Evolutionary conservation across 139 green algal genomes (phyloP).

Genomic region (Pleodorina starrii): DNA sequence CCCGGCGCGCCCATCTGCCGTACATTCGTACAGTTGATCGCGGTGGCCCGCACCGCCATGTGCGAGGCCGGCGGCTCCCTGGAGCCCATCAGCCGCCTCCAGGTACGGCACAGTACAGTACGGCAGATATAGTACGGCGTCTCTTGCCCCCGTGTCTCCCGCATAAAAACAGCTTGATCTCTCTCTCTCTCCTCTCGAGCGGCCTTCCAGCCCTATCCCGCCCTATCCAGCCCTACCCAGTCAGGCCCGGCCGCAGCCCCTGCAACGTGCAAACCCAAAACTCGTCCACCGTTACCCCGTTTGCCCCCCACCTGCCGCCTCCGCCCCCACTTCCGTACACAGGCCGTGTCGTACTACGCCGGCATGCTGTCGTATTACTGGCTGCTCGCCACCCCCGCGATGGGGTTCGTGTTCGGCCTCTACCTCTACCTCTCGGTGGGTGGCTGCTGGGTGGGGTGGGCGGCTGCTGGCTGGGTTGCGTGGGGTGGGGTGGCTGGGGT

Average conservation of each 20-base stretch:
- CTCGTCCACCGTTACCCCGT: too few relatives aligned
- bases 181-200: too few relatives aligned
- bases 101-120: slow-evolving; percentile 53
- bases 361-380: slow-evolving; percentile 93
- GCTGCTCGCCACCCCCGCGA: slow-evolving; percentile 88
- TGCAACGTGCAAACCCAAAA: too few relatives aligned
- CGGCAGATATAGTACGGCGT: neutral
- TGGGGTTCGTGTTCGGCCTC: slow-evolving; percentile 87
- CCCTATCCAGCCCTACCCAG: too few relatives aligned
- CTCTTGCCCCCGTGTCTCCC: too few relatives aligned
- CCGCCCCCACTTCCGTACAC: neutral
- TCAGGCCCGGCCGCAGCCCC: too few relatives aligned
- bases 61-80: slow-evolving; percentile 68
- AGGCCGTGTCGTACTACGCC: slow-evolving; percentile 84
- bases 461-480: neutral
- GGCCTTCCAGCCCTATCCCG: too few relatives aligned
- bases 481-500: neutral
- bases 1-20: too few relatives aligned
- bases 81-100: slow-evolving; percentile 70
- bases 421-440: slow-evolving; percentile 89
- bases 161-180: too few relatives aligned
- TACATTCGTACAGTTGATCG: slow-evolving; percentile 65
- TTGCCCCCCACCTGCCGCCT: too few relatives aligned
- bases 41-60: slow-evolving; percentile 77
- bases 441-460: neutral